Conservation (phyloP, 2,329 filamentous ascomycete species). For the Gnomoniopsis smithogilvyi region DNA sequence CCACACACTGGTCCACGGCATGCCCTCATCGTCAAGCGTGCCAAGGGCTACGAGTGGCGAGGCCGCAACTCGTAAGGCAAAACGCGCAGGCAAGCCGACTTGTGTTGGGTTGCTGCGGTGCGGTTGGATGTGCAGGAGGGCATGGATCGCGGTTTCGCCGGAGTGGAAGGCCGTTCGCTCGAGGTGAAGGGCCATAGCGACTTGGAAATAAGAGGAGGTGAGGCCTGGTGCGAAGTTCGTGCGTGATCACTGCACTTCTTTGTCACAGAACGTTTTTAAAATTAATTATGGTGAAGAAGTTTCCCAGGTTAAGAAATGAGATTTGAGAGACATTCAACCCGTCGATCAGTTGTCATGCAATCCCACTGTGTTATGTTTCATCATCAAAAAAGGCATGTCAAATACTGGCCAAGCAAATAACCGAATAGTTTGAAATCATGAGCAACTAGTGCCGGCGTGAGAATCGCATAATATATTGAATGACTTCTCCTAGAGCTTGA, state of each 20-base stretch:
- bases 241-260: neutral
- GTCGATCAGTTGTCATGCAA: too few relatives aligned
- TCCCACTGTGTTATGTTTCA: too few relatives aligned
- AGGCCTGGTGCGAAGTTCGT: too few relatives aligned
- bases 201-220: neutral
- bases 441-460: too few relatives aligned
- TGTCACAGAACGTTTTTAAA: neutral
- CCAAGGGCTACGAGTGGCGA: slow-evolving; percentile 72
- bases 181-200: slow-evolving; percentile 8
- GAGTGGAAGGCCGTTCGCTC: slow-evolving; percentile 47
- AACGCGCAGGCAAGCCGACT: slow-evolving; percentile 58
- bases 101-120: slow-evolving; percentile 62
- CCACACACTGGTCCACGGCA: slow-evolving; percentile 76
- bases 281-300: too few relatives aligned
- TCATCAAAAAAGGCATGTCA: too few relatives aligned
- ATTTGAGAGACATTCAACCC: too few relatives aligned
- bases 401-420: too few relatives aligned
- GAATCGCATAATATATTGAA: too few relatives aligned
- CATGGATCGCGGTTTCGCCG: slow-evolving; percentile 65
- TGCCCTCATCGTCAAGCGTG: slow-evolving; percentile 59
- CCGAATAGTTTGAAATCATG: too few relatives aligned
- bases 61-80: slow-evolving; percentile 55
- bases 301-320: too few relatives aligned
- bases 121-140: slow-evolving; percentile 54
- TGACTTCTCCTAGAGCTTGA: too few relatives aligned